Conservation (phyloP, 108 stramenopile species). For the Skeletonema potamos region DNA sequence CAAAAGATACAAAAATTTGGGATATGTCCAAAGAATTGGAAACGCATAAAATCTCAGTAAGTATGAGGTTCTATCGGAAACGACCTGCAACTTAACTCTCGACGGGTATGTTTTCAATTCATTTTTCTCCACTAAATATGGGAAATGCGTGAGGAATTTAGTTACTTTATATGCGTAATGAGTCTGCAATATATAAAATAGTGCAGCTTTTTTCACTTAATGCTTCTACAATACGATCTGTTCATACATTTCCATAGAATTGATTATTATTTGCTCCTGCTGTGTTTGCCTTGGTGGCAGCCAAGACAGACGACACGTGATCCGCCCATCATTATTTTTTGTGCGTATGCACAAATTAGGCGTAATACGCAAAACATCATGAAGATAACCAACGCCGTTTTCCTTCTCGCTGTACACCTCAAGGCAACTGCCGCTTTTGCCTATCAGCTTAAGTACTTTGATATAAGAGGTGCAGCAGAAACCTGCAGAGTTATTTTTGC, state of each 20-base stretch:
- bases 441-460: conserved; percentile 56
- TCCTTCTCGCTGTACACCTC: conserved; percentile 18
- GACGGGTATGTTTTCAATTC: conserved; percentile 51
- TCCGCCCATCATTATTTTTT: background rate
- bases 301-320: too few relatives aligned
- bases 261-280: too few relatives aligned
- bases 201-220: background rate
- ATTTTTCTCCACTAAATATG: conserved; percentile 25
- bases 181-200: conserved; percentile 1
- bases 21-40: conserved; percentile 49
- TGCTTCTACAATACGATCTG: background rate
- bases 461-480: conserved; percentile 56
- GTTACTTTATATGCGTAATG: conserved; percentile 35
- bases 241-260: background rate
- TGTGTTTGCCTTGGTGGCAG: too few relatives aligned
- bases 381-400: background rate
- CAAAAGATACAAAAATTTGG: conserved; percentile 7
- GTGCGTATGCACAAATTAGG: too few relatives aligned
- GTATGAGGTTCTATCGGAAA: conserved; percentile 46
- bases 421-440: conserved; percentile 27
- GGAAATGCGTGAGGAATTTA: conserved; percentile 38
- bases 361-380: too few relatives aligned
- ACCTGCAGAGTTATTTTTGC: conserved; percentile 53
- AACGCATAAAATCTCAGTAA: conserved; percentile 46
- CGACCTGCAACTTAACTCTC: conserved; percentile 29